Conservation (phyloP, 306 rosid genomes). For the Sophora flavescens region DNA sequence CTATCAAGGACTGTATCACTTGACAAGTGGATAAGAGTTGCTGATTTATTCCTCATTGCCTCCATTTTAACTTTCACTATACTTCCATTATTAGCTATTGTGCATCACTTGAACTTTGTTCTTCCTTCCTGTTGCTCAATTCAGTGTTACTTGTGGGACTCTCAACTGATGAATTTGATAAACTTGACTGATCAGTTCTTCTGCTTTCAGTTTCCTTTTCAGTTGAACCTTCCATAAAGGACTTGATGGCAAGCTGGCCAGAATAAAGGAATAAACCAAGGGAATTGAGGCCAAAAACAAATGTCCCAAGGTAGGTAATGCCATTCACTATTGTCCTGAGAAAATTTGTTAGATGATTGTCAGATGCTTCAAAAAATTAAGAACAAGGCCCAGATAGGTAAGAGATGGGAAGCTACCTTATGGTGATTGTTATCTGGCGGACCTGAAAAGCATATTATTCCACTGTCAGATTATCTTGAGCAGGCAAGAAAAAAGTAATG, state of each 20-base stretch:
- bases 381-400: slow-evolving; percentile 9
- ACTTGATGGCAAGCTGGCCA: slow-evolving; percentile 79
- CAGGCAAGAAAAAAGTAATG: slow-evolving; percentile 17
- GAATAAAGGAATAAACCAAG: slow-evolving; percentile 86
- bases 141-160: slow-evolving; percentile 51
- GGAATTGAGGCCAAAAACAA: slow-evolving; percentile 84
- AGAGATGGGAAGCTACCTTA: slow-evolving; percentile 66
- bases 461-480: slow-evolving; percentile 38
- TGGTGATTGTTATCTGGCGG: slow-evolving; percentile 87
- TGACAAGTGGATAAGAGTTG: slow-evolving; percentile 41
- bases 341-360: slow-evolving; percentile 36
- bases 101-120: slow-evolving; percentile 65
- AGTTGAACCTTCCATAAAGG: slow-evolving; percentile 59
- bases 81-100: slow-evolving; percentile 44
- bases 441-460: slow-evolving; percentile 63
- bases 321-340: slow-evolving; percentile 91
- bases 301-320: slow-evolving; percentile 90
- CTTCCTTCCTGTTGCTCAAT: slow-evolving; percentile 57
- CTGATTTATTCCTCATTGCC: slow-evolving; percentile 36
- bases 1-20: slow-evolving; percentile 34
- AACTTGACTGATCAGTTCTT: slow-evolving; percentile 54
- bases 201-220: slow-evolving; percentile 55
- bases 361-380: slow-evolving; percentile 37
- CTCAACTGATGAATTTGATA: slow-evolving; percentile 56
- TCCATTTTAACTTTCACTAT: slow-evolving; percentile 43